A percentile compares a stretch with the other conserved stretches of the same genome.
phyloP scores from a whole-genome alignment of 768 basidiomycete genomes.

The Boletus rufocinnamomeus region DNA sequence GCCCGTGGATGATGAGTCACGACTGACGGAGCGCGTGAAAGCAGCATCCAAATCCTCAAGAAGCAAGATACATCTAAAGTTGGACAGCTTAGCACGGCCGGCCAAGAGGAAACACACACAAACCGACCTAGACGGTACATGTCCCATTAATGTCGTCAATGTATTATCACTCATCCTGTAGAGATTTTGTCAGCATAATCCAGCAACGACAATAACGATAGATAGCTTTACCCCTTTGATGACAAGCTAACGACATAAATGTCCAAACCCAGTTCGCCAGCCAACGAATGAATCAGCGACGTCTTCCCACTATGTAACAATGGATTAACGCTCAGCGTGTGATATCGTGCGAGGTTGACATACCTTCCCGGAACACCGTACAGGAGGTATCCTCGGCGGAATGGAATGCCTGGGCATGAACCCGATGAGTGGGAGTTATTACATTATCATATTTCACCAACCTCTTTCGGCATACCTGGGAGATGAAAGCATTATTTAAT shows the following conservation, averaged over 20 bases:
- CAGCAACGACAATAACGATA: conserved; percentile 4
- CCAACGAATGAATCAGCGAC: conserved; percentile 81
- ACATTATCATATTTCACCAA: conserved; percentile 37
- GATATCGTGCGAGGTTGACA: conserved; percentile 7
- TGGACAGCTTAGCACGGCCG: conserved; percentile 13
- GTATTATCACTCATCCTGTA: conserved; percentile 89
- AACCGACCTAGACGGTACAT: conserved; percentile 77
- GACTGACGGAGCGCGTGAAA: conserved; percentile 84
- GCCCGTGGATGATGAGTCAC: conserved; percentile 79
- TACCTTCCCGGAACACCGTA: conserved; percentile 88
- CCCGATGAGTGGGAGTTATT: conserved; percentile 23
- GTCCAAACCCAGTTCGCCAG: conserved; percentile 83
- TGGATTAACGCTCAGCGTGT: conserved; percentile 17
- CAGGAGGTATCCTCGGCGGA: conserved; percentile 81
- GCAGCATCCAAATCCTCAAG: conserved; percentile 94
- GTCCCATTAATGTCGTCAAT: conserved; percentile 82
- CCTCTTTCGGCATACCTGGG: conserved; percentile 89
- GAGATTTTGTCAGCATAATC: conserved; percentile 13
- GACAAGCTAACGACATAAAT: conserved; percentile 91
- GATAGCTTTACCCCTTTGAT: conserved; percentile 68
- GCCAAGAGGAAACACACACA: conserved; percentile 3
- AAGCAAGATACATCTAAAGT: conserved; percentile 79
- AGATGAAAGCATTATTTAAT: conserved; percentile 22
- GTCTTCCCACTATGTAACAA: conserved; percentile 68
- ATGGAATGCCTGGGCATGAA: conserved; percentile 67